Evolutionary conservation across 2,329 filamentous ascomycete species (phyloP).

Genomic region (Pseudocercospora fuligena): DNA sequence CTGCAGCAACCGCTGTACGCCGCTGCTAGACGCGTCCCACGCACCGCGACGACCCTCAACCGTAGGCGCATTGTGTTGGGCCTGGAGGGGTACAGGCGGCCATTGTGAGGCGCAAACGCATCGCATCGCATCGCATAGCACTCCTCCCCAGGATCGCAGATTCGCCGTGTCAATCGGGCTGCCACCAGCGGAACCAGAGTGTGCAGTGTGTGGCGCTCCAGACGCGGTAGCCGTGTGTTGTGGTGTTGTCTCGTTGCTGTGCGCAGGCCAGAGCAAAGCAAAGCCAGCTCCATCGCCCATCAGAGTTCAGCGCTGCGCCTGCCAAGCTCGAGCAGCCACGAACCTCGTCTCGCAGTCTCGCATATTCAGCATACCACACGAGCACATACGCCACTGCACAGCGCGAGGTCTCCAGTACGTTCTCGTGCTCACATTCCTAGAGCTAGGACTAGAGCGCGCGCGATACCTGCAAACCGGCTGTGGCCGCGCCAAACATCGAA

Average conservation of each 20-base stretch:
- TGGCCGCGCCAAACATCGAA: conserved; percentile 6
- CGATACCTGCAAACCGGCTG: conserved; percentile 2
- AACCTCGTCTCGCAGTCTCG: conserved; percentile 1
- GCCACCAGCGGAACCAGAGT: not conserved
- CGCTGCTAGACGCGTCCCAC: conserved; percentile 5
- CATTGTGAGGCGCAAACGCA: conserved; percentile 6
- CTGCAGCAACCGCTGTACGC: conserved; percentile 7
- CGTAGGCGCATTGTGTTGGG: not conserved
- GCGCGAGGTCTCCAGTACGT: not conserved
- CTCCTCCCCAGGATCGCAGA: not conserved
- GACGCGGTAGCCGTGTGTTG: conserved; percentile 7
- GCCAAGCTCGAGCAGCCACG: conserved; percentile 13
- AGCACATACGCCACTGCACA: not conserved
- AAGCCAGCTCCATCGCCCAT: not conserved
- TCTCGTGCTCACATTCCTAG: conserved; percentile 1
- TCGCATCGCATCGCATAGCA: not conserved
- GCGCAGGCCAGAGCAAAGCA: not conserved
- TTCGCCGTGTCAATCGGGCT: conserved; percentile 2
- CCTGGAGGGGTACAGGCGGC: not conserved
- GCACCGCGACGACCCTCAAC: not conserved
- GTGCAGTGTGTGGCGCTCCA: not conserved
- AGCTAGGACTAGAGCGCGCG: not conserved
- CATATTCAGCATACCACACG: conserved; percentile 9
- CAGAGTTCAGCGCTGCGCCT: not conserved
- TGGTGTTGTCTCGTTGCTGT: conserved; percentile 5